Conservation (phyloP, 2,329 filamentous ascomycete species). For the Aureobasidium sp. region DNA sequence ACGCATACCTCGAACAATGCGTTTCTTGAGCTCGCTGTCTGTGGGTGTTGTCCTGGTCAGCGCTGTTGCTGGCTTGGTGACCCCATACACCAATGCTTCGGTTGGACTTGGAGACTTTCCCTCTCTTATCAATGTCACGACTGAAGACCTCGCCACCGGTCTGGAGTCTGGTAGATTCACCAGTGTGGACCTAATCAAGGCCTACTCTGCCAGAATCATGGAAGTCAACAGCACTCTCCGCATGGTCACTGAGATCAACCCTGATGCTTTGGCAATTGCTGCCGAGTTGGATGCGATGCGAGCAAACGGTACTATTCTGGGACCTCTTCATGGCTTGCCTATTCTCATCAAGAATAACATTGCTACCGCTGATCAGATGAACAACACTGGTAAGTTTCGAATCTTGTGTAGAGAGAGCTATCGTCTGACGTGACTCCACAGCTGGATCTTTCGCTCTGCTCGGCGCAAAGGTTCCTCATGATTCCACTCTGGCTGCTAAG, state of each 20-base stretch:
- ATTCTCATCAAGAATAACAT: slow-evolving; percentile 62
- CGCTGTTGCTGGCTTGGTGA: not conserved
- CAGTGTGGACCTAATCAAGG: slow-evolving; percentile 49
- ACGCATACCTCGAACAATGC: not conserved
- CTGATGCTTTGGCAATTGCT: slow-evolving; percentile 34
- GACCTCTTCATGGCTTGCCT: slow-evolving; percentile 55
- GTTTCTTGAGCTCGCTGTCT: slow-evolving; percentile 1
- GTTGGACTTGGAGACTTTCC: slow-evolving; percentile 21
- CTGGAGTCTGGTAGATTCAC: slow-evolving; percentile 42
- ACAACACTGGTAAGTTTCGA: slow-evolving; percentile 41
- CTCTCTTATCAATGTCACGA: slow-evolving; percentile 41
- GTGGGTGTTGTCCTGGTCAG: not conserved
- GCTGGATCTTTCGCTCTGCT: slow-evolving; percentile 56
- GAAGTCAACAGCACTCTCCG: slow-evolving; percentile 46
- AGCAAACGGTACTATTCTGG: slow-evolving; percentile 35
- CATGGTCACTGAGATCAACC: slow-evolving; percentile 47
- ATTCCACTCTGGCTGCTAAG: slow-evolving; percentile 51
- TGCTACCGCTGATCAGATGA: slow-evolving; percentile 53
- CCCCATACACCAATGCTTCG: not conserved
- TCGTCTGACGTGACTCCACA: slow-evolving; percentile 1
- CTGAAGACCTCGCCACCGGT: slow-evolving; percentile 42
- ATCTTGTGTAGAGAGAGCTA: not conserved
- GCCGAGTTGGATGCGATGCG: slow-evolving; percentile 28
- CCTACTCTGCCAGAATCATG: slow-evolving; percentile 42
- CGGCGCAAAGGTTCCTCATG: slow-evolving; percentile 47